Evolutionary conservation across 345 rosid species (phyloP), one percentile per base, ranked within the genome.

Genomic region (Eucalyptus pauciflora): DNA sequence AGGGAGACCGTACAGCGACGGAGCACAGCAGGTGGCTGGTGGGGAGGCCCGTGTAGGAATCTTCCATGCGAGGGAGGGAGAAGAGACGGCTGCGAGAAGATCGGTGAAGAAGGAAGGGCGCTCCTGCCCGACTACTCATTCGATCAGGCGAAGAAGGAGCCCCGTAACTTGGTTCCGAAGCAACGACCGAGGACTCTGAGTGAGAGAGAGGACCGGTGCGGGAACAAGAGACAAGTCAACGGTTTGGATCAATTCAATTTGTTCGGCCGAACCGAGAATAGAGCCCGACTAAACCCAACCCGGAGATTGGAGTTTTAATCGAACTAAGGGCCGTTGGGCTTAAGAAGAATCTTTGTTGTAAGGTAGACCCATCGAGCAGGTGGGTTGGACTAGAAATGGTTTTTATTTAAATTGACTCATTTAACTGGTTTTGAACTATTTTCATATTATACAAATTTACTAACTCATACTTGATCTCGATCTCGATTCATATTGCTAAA

Each of bases 341-440:
- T 67, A 15, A 67, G 79, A 67, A 67, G 1, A 18, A 67, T 31
- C 37, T 14, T 10, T 16, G 43, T 67, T 31, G 43, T 29, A 13
- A 51, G 17, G 71, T 11, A 27, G 15, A 27, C 16, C 4, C 7
- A 1, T 60, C 4, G 2, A 60, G 7, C 15, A 1, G 8, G 0
- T 60, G 67, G 31, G 2, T 12, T 27, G 8, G 20, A 51, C 3
- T 51, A 0, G 0, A 60, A 27, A 60, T 60, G 14, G 1, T 37
- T 5, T 13, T 8, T 0, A 27, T 9, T 29, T 1, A 54, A 20
- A 20, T 1, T 0, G 2, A 54, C 2, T 1, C 4, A 54, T 20
- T 54, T 0, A 54, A 20, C 0, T 8, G 10, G 10, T 54, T 54
- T 54, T 54, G 60, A 54, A 8, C 11, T 0, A 5, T 4, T 54